These are phyloP conservation scores for Centaurea solstitialis DNA, from an alignment of 129 eudicot species.

Conservation along the genomic window DNA sequence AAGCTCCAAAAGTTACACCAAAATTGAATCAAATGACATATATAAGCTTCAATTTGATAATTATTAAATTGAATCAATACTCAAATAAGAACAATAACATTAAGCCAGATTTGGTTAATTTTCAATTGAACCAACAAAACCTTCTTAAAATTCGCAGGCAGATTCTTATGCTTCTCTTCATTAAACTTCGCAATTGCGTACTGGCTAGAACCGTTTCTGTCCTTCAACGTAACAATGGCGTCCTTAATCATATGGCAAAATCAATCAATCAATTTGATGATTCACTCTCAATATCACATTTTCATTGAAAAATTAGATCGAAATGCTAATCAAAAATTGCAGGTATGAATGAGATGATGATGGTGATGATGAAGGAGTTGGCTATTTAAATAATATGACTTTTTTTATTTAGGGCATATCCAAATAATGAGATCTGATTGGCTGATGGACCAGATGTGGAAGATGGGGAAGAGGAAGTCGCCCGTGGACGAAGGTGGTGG, in stretches of 20 bases:
- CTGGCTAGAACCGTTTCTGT: conserved; percentile 68
- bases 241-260: conserved; percentile 67
- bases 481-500: no score
- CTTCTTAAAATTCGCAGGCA: conserved; percentile 59
- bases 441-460: conserved; percentile 34
- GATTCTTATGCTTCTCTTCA: conserved; percentile 57
- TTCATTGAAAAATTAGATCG: neutral
- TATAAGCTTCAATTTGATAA: no score
- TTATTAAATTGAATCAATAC: no score
- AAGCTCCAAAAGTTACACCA: no score
- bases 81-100: no score
- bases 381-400: conserved; percentile 46
- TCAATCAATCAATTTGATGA: no score
- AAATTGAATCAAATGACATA: no score
- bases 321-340: conserved; percentile 18
- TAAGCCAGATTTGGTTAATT: no score
- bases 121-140: conserved; percentile 49
- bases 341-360: conserved; percentile 23
- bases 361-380: neutral
- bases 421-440: conserved; percentile 51
- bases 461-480: no score
- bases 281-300: neutral
- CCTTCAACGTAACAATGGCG: conserved; percentile 73
- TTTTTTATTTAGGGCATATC: conserved; percentile 32
- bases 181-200: conserved; percentile 61